Base-by-base conservation (phyloP, 129 eudicot species). In the Arctium lappa region DNA sequence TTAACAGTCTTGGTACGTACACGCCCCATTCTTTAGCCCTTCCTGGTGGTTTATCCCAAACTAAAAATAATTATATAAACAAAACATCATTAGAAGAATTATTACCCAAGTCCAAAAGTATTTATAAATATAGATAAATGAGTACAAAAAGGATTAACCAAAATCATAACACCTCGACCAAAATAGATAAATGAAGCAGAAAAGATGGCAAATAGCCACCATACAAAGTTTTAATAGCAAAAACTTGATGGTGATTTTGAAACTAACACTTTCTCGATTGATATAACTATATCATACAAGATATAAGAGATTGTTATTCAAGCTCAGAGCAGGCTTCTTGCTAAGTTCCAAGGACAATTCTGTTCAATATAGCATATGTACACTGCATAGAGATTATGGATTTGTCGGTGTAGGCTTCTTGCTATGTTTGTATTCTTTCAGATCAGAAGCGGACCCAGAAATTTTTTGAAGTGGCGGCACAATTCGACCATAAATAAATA, bases 1-100 rank as follows among this genome's bases (percentile, higher is more conserved):
- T 89, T 89, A 88, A 89, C 92, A 5, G 92, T 89, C 78, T 89
- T 89, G 33, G 92, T 89, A 12, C 92, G 90, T 1, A 89, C 92
- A 18, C 92, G 85, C 50, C 92, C 92, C 92, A 89, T 89, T 22
- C 82, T 74, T 74, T 48, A 73, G 56, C 50, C 40, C 40, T 22
- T 13, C 56, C 29, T 34, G 22, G 22, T 72, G 75, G 22, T 72
- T 6, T 40, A 60, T 44, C 63, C 8, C 8, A 44, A 42, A 27
- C 65, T 40, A 44, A 8, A 44, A 74, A 9, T 56, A 53, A 32
- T 11, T 30, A 76, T 12, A 50, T 50, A 12, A 50, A 53, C 65
- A 53, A 18, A n/a, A 60, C 68, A 60, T 60, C 27, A 18, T 18
- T 16, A 60, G 68, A 60, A 53, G 6, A n/a, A 5, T 16, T 60